A percentile compares a stretch with the other conserved stretches of the same genome.
phyloP scores from a whole-genome alignment of 106 monocot species.

The Phalaenopsis aphrodite region DNA sequence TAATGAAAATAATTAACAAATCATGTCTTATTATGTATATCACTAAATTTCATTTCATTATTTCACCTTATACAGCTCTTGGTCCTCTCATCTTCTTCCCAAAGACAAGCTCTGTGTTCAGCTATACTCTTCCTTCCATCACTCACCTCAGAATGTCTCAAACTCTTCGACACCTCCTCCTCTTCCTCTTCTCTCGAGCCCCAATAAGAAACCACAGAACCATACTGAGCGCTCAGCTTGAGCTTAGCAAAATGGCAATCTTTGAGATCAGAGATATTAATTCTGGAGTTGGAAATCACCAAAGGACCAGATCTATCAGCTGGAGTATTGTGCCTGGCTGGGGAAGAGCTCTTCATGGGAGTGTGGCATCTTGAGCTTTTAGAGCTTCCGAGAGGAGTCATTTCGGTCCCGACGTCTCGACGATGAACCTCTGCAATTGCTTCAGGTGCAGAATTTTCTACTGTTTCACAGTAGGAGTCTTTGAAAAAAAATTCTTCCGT shows the following conservation, averaged over 20 bases:
- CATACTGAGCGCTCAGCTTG: conserved; percentile 48
- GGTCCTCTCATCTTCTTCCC: conserved; percentile 84
- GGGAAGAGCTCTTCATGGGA: conserved; percentile 67
- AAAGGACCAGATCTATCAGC: conserved; percentile 58
- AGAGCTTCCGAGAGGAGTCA: conserved; percentile 46
- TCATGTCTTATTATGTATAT: neutral
- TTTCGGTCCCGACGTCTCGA: conserved; percentile 55
- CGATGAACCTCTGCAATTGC: conserved; percentile 5
- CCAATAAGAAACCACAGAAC: conserved; percentile 54
- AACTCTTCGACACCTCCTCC: conserved; percentile 75
- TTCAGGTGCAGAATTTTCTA: conserved; percentile 15
- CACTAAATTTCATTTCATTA: neutral
- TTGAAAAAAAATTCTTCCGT: conserved; percentile 45
- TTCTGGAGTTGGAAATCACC: conserved; percentile 22
- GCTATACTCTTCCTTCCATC: conserved; percentile 37
- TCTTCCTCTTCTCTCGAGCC: conserved; percentile 86
- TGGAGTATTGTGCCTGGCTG: conserved; percentile 83
- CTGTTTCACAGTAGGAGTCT: conserved; percentile 18
- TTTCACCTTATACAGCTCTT: conserved; percentile 78
- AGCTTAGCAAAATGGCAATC: conserved; percentile 80
- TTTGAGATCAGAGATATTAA: conserved; percentile 59
- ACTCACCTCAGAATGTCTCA: conserved; percentile 59
- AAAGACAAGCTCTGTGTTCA: conserved; percentile 39
- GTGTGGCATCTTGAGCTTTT: conserved; percentile 58
- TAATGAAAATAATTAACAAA: neutral